Evolutionary conservation across 1,284 basidiomycete genomes (phyloP), one percentile per base, ranked within the genome.

Genomic region (Ustilago cynodontis): DNA sequence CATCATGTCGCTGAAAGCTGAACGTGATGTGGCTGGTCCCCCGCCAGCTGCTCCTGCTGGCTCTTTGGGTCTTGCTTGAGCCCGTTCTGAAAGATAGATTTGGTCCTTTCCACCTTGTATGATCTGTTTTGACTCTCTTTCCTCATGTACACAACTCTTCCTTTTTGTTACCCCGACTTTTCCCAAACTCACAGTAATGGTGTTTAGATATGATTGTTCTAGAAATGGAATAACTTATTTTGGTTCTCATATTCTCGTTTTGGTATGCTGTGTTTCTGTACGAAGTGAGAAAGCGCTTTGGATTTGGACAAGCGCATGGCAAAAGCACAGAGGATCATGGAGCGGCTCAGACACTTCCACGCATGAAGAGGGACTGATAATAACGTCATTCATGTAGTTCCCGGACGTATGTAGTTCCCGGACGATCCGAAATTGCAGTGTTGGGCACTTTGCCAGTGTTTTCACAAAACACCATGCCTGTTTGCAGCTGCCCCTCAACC

Each of bases 11-110:
- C 8, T 71, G 16, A 69, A 69, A 54, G 16, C 41, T 3, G 73
- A 76, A 11, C 35, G 63, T 1, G 73, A 76, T 1, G 65, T 77
- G 16, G 60, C 49, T 35, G 59, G 35, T 41, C 22, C 67, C 11
- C 67, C 62, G 3, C 60, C 64, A 7, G 33, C 64, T 24, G 72
- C 67, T 37, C 64, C 65, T 18, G 68, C 68, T 28, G 65, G 74
- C 10, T 77, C 74, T 50, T 53, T 77, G 3, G 73, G 73, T 10
- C 52, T 76, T n/a, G 73, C 69, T 11, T 76, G 43, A 63, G n/a
- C 14, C 6, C 37, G 18, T 37, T 39, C 24, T 7, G 49, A 28
- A 50, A 29, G 28, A 22, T n/a, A 20, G 10, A 29, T 33, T 33
- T 57, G 20, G 13, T 18, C 55, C 28, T 47, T 41, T 16, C 33